phyloP scores from a whole-genome alignment of 2,329 filamentous ascomycete species.

The Xylaria sp. region DNA sequence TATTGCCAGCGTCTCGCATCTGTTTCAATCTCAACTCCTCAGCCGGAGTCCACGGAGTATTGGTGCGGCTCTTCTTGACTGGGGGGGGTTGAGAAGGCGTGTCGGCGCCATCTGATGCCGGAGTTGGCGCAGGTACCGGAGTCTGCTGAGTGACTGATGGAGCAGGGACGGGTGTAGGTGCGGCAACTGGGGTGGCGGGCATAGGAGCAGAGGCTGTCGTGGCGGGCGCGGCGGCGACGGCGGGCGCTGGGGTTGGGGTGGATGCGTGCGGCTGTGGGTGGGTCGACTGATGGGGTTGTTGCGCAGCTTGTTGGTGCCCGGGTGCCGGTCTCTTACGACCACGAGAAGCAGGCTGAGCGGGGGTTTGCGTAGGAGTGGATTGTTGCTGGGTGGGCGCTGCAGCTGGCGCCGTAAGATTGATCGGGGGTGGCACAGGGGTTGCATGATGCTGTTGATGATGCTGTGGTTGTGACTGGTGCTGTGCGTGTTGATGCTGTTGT shows the following conservation, averaged over 20 bases:
- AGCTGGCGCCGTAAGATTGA: conserved; percentile 43
- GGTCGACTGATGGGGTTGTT: conserved; percentile 24
- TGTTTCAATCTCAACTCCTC: conserved; percentile 92
- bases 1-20: conserved; percentile 91
- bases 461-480: conserved; percentile 46
- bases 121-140: conserved; percentile 38
- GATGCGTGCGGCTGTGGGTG: conserved; percentile 35
- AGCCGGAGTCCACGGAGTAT: conserved; percentile 95
- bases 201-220: conserved; percentile 40
- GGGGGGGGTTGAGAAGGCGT: conserved; percentile 55
- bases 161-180: conserved; percentile 46
- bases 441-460: conserved; percentile 44
- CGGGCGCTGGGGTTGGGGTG: conserved; percentile 37
- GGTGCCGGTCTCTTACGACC: conserved; percentile 44
- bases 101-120: conserved; percentile 43
- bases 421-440: conserved; percentile 44
- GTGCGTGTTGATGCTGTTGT: conserved; percentile 44
- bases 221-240: conserved; percentile 41
- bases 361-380: conserved; percentile 43
- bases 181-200: conserved; percentile 45
- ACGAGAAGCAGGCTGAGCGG: conserved; percentile 43
- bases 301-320: conserved; percentile 31
- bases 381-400: conserved; percentile 43
- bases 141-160: conserved; percentile 43
- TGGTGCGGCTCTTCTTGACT: conserved; percentile 93